Percentiles rank a stretch among this genome's conserved stretches.
phyloP scores from a whole-genome alignment of 495 filamentous ascomycete genomes.

The Eremomyces bilateralis region DNA sequence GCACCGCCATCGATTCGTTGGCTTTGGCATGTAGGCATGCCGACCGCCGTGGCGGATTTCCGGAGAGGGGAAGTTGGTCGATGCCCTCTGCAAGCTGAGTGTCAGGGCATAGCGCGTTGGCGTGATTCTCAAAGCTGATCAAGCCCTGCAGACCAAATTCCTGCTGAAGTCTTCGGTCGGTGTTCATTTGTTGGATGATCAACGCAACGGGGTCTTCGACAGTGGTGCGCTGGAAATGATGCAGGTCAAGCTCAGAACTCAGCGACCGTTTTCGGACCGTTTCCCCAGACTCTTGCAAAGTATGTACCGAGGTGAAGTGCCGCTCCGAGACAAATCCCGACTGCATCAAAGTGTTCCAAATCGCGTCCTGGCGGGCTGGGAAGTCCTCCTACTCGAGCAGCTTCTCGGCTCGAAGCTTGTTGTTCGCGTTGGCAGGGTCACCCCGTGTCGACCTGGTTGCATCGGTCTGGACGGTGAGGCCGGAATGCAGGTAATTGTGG shows the following conservation, averaged over 20 bases:
- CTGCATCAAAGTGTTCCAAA: slow-evolving; percentile 6
- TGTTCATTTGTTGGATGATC: slow-evolving; percentile 5
- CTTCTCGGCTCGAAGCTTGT: slow-evolving; percentile 9
- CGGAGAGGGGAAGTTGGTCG: slow-evolving; percentile 2
- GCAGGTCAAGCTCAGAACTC: slow-evolving; percentile 6
- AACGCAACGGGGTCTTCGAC: slow-evolving; percentile 4
- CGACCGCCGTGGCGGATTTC: slow-evolving; percentile 5
- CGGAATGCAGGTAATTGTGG: slow-evolving; percentile 8
- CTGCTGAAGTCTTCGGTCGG: slow-evolving; percentile 4
- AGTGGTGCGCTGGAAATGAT: slow-evolving; percentile 5
- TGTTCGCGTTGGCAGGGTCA: slow-evolving; percentile 9
- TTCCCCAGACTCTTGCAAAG: slow-evolving; percentile 5
- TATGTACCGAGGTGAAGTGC: slow-evolving; percentile 7
- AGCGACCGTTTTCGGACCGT: slow-evolving; percentile 1
- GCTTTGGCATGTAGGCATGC: slow-evolving; percentile 7
- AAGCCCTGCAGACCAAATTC: slow-evolving; percentile 7
- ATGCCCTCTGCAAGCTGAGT: slow-evolving; percentile 5
- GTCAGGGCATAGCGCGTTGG: slow-evolving; percentile 10
- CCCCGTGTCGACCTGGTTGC: slow-evolving; percentile 5
- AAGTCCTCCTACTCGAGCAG: slow-evolving; percentile 7
- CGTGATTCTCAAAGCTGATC: slow-evolving; percentile 10
- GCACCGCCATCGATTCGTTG: slow-evolving; percentile 1
- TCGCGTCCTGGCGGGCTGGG: slow-evolving; percentile 6
- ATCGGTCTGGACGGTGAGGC: slow-evolving; percentile 8
- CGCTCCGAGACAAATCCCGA: slow-evolving; percentile 7